Evolutionary conservation across 257 asterid genomes (phyloP).

Genomic region (Craterostigma plantagineum): DNA sequence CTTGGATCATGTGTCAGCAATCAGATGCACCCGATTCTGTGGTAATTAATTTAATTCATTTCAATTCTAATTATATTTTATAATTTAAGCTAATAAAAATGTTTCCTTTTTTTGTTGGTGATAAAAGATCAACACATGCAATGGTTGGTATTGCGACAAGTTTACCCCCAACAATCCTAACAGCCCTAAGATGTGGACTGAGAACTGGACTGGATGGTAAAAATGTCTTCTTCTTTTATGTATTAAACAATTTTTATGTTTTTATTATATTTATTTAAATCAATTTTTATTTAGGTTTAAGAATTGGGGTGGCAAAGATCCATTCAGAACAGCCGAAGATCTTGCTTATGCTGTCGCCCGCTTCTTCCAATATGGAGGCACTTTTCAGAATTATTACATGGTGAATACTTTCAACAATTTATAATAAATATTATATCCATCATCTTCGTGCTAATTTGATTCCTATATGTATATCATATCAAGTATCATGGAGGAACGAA

Average conservation of each 20-base stretch:
- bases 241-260: not conserved
- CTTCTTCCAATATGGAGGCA: constrained; percentile 58
- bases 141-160: constrained; percentile 57
- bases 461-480: not conserved
- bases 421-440: not conserved
- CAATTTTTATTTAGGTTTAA: constrained; percentile 30
- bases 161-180: constrained; percentile 39
- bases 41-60: constrained; percentile 19
- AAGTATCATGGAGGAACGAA: constrained; percentile 90
- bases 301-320: constrained; percentile 52
- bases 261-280: not conserved
- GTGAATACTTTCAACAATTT: constrained; percentile 8
- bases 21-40: constrained; percentile 46
- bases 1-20: constrained; percentile 89
- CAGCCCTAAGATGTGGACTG: constrained; percentile 84
- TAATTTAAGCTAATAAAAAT: not conserved
- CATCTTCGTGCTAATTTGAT: not conserved
- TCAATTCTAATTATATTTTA: not conserved
- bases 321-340: constrained; percentile 54
- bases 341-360: constrained; percentile 59
- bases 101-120: not conserved
- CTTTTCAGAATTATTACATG: constrained; percentile 70
- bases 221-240: not conserved
- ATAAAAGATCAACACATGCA: constrained; percentile 71
- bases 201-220: constrained; percentile 88